Conservation (phyloP, 2,329 filamentous ascomycete species). For the Ascochyta viciae-villosae region DNA sequence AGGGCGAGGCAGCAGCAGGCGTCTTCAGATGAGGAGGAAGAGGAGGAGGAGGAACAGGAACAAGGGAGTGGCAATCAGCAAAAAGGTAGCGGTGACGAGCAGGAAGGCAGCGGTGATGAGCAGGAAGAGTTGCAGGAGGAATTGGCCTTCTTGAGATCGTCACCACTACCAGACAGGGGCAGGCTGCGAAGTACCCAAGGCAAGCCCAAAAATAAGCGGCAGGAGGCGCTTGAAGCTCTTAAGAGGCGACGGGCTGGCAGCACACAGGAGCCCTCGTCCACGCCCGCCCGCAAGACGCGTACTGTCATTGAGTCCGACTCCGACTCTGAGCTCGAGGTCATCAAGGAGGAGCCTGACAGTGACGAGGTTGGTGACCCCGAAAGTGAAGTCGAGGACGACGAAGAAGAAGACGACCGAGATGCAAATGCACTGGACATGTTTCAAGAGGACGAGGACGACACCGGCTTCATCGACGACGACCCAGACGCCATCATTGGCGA, state of each 20-base stretch:
- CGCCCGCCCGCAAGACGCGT: slow-evolving; percentile 30
- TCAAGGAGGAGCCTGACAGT: slow-evolving; percentile 41
- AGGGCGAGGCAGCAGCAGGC: slow-evolving; percentile 36
- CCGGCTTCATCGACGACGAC: slow-evolving; percentile 70
- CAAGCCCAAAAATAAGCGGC: slow-evolving; percentile 45
- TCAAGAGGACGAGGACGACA: slow-evolving; percentile 63
- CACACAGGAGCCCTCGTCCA: slow-evolving; percentile 34
- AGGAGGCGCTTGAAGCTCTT: slow-evolving; percentile 53
- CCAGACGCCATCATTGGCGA: slow-evolving; percentile 61
- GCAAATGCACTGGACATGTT: slow-evolving; percentile 53
- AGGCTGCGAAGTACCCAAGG: slow-evolving; percentile 33
- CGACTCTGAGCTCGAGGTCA: slow-evolving; percentile 40
- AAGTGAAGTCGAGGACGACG: slow-evolving; percentile 36
- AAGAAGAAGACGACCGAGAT: slow-evolving; percentile 32
- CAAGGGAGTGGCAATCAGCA: slow-evolving; percentile 29
- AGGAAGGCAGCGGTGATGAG: slow-evolving; percentile 21
- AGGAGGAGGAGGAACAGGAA: slow-evolving; percentile 53
- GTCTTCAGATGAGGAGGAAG: slow-evolving; percentile 23
- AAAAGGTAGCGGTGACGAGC: neutral
- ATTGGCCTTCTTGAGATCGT: slow-evolving; percentile 52
- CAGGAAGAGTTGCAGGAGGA: slow-evolving; percentile 55
- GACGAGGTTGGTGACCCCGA: slow-evolving; percentile 22
- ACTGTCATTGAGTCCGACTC: slow-evolving; percentile 35
- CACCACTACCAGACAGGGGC: slow-evolving; percentile 37
- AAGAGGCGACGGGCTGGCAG: slow-evolving; percentile 51